Conservation (phyloP, 768 basidiomycete species). For the Paxillus rubicundulus region DNA sequence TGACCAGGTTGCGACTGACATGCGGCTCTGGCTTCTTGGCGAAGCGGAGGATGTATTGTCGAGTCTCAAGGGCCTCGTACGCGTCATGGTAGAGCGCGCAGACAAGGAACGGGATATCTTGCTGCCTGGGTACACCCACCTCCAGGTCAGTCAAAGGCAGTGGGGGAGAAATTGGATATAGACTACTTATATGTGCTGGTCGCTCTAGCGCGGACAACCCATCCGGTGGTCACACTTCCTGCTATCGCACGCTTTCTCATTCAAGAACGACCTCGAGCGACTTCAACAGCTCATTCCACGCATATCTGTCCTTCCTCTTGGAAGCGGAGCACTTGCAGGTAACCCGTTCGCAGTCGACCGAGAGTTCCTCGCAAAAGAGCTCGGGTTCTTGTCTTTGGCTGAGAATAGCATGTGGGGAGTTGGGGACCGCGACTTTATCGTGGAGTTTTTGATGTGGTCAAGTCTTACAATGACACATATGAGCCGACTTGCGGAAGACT, state of each 20-base stretch:
- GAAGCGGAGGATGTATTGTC: constrained; percentile 66
- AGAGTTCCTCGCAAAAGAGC: constrained; percentile 85
- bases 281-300: constrained; percentile 82
- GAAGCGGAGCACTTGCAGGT: constrained; percentile 92
- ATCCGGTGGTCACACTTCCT: constrained; percentile 98
- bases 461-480: constrained; percentile 91
- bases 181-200: constrained; percentile 1
- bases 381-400: constrained; percentile 83
- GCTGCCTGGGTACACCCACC: constrained; percentile 95
- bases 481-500: constrained; percentile 92
- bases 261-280: constrained; percentile 85
- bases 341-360: constrained; percentile 95
- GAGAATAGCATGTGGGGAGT: constrained; percentile 98
- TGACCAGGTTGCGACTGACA: constrained; percentile 98
- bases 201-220: constrained; percentile 85
- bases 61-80: constrained; percentile 73
- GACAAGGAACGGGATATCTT: constrained; percentile 90
- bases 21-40: constrained; percentile 92
- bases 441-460: constrained; percentile 96
- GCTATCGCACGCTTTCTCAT: constrained; percentile 92
- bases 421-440: constrained; percentile 94
- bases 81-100: constrained; percentile 88
- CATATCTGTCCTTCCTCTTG: constrained; percentile 90
- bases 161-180: not conserved
- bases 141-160: constrained; percentile 60